These are phyloP conservation scores for Zalaria obscura DNA, from an alignment of 2,329 filamentous ascomycete genomes.

Conservation along the genomic window DNA sequence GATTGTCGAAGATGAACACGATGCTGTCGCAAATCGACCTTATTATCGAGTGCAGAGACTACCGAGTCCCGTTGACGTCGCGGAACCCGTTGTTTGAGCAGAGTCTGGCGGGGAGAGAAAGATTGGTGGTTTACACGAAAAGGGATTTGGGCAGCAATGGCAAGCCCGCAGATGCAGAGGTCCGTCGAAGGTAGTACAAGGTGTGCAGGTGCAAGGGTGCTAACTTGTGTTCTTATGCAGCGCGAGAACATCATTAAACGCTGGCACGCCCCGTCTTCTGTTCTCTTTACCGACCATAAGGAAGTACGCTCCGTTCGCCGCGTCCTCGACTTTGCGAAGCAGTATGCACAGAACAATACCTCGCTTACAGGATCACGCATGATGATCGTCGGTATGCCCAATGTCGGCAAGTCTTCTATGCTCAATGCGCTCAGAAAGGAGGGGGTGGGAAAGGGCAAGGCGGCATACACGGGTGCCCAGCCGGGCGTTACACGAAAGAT, in stretches of 20 bases:
- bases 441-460: slow-evolving; percentile 55
- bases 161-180: slow-evolving; percentile 25
- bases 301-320: slow-evolving; percentile 26
- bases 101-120: slow-evolving; percentile 49
- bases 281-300: slow-evolving; percentile 39
- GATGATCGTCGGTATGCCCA: slow-evolving; percentile 92
- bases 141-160: slow-evolving; percentile 51
- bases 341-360: slow-evolving; percentile 34
- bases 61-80: slow-evolving; percentile 75
- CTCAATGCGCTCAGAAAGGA: slow-evolving; percentile 67
- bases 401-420: slow-evolving; percentile 91
- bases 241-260: slow-evolving; percentile 25
- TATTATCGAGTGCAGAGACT: slow-evolving; percentile 89
- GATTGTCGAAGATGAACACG: slow-evolving; percentile 67
- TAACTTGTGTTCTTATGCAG: too few species aligned
- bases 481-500: slow-evolving; percentile 85
- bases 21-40: slow-evolving; percentile 70
- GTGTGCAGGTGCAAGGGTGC: too few species aligned
- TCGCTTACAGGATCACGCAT: slow-evolving; percentile 70
- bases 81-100: slow-evolving; percentile 82
- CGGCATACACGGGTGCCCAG: slow-evolving; percentile 68
- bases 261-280: slow-evolving; percentile 39
- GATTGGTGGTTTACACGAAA: slow-evolving; percentile 86
- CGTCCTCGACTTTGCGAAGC: slow-evolving; percentile 37
- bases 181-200: slow-evolving; percentile 12